A percentile compares a stretch with the other conserved stretches of the same genome.
Evolutionary conservation across 2,329 filamentous ascomycete genomes (phyloP).

Genomic region (Fusarium sp.): DNA sequence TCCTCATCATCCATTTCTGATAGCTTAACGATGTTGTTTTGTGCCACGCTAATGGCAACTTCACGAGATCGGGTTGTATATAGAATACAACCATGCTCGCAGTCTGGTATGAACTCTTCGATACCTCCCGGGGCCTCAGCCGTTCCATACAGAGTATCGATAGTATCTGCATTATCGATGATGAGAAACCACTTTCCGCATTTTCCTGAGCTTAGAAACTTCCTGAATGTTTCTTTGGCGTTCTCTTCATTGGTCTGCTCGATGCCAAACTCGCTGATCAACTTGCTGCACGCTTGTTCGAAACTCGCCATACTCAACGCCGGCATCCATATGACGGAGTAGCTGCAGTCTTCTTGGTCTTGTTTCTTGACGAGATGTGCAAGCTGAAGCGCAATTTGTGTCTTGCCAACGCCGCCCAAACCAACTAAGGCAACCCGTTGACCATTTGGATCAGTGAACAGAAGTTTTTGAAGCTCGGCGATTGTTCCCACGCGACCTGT

Average conservation of each 20-base stretch:
- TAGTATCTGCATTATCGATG: slow-evolving; percentile 55
- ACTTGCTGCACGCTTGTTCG: neutral
- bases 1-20: slow-evolving; percentile 16
- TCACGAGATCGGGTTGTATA: slow-evolving; percentile 49
- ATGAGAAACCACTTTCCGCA: slow-evolving; percentile 52
- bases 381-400: neutral
- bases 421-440: neutral
- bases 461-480: accelerated
- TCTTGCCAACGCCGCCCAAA: neutral
- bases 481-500: neutral
- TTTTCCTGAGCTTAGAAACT: slow-evolving; percentile 39
- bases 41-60: slow-evolving; percentile 26
- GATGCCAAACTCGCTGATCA: neutral
- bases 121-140: slow-evolving; percentile 15
- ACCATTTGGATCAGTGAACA: neutral
- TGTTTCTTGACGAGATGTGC: neutral
- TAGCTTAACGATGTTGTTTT: neutral
- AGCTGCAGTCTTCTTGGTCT: accelerated
- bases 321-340: neutral
- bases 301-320: neutral
- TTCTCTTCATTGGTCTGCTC: accelerated
- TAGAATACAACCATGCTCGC: slow-evolving; percentile 45
- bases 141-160: slow-evolving; percentile 25
- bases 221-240: neutral
- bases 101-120: slow-evolving; percentile 41